These are phyloP conservation scores for Kluyveromyces sp. DNA, from an alignment of 1,139 yeast species.

Conservation along the genomic window DNA sequence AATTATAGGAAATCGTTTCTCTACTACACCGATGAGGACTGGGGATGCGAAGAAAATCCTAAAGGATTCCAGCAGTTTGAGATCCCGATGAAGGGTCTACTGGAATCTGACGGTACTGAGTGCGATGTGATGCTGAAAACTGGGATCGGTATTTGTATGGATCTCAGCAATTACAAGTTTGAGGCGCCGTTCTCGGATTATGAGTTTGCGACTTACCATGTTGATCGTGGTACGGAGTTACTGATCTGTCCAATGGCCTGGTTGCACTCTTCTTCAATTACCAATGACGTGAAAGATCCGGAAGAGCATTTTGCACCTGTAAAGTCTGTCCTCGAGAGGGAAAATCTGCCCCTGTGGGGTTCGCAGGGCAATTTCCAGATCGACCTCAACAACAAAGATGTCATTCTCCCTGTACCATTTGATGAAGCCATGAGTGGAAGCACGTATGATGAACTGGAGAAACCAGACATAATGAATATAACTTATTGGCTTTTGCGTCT, in stretches of 20 bases:
- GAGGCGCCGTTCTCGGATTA: slow-evolving; percentile 67
- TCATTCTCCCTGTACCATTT: slow-evolving; percentile 10
- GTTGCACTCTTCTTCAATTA: slow-evolving; percentile 50
- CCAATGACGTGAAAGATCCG: slow-evolving; percentile 17
- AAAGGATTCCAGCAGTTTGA: slow-evolving; percentile 40
- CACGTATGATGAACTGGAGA: slow-evolving; percentile 22
- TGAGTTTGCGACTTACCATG: slow-evolving; percentile 61
- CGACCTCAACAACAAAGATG: slow-evolving; percentile 14
- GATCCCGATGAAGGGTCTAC: slow-evolving; percentile 16
- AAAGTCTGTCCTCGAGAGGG: slow-evolving; percentile 13
- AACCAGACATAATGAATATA: slow-evolving; percentile 37
- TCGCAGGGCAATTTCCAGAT: slow-evolving; percentile 23
- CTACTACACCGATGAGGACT: slow-evolving; percentile 69
- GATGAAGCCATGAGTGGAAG: slow-evolving; percentile 15
- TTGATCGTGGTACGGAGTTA: slow-evolving; percentile 43
- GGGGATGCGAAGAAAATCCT: slow-evolving; percentile 77
- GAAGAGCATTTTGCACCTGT: slow-evolving; percentile 14
- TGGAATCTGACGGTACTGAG: slow-evolving; percentile 12
- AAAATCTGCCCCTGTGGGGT: slow-evolving; percentile 20
- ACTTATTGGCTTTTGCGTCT: slow-evolving; percentile 71
- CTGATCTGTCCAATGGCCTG: slow-evolving; percentile 84
- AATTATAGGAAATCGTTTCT: slow-evolving; percentile 75
- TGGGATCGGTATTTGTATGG: slow-evolving; percentile 91
- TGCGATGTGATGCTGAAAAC: slow-evolving; percentile 34
- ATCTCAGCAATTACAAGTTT: slow-evolving; percentile 79